Base-by-base conservation (phyloP, 1,284 basidiomycete species). In the Sphagnurus paluster region DNA sequence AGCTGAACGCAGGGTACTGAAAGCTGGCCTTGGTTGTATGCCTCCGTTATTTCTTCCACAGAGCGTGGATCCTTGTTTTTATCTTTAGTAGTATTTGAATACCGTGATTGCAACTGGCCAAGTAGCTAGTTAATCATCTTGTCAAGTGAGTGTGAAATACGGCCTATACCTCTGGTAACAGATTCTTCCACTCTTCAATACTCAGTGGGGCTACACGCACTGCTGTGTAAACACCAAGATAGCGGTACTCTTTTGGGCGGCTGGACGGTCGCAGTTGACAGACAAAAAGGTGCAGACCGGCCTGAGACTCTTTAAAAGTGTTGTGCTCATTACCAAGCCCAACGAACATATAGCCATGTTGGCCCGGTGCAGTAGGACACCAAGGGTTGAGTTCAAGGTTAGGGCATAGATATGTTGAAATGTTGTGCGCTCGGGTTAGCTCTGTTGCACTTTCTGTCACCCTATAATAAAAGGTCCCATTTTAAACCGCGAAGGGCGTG, bases 281-380 rank as follows among this genome's bases (percentile, higher is more conserved):
- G 7, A 74, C 59, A 42, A 75, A 74, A 14, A 75, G 45, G 43
- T 71, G 64, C 19, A 64, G 63, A 6, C 39, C 42, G n/a, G 56
- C 49, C 32, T 71, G 66, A 13, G 67, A 60, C 33, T 58, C 47
- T 21, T 53, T 39, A 42, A 73, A 74, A 1, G 65, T 67, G 21
- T 65, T 57, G 40, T 58, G 61, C 33, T 74, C 72, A 34, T 56
- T 64, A 10, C 67, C 69, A 40, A 74, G 63, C 13, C 71, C 72
- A 16, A 75, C 70, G 36, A 76, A 75, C 55, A 75, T 71, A 45
- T 67, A 76, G 6, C 73, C 73, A 41, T 74, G 70, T 43, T 69
- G 56, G 17, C 72, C 73, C 8, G 70, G 68, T 3, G 37, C 50
- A 11, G 59, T 56, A 3, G 73, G 73, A 42, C 70, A 71, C 74